Evolutionary conservation across 2,329 filamentous ascomycete genomes (phyloP), one percentile per base, ranked within the genome.

Genomic region (Penicillium expansum): DNA sequence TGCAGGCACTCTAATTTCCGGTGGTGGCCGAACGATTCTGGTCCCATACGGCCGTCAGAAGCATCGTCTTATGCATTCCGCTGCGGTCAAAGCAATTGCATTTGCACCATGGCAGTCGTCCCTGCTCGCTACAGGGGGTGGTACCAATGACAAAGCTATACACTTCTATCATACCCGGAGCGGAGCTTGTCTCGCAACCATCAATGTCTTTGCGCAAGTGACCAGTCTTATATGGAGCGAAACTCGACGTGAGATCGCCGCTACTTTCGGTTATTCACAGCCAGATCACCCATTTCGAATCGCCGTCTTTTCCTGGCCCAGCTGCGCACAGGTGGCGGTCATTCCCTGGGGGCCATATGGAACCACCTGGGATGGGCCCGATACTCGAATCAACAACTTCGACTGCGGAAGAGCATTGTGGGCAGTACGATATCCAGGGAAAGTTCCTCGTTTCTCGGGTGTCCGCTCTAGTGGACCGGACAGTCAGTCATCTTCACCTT

Each of bases 31-130:
- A 32, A 76, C 82, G 22, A 76, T 81, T 18, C 75, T 79, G 24
- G 74, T 90, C 27, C 77, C 77, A 2, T 68, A 76, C 6, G 84
- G 84, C 7, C 76, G 80, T 30, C 85, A 89, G 67, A 87, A 83
- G 65, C 86, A 96, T 71, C 83, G 83, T 32, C 94, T 91, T 84
- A 74, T 80, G 11, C 91, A 99, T 71, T 85, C 85, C 27, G 93
- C 93, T 0, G 94, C 94, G 2, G 90, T 97, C 63, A 99, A 99
- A 74, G 94, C 94, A 32, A 94, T 97, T 65, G 92, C 94, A 2
- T 97, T 97, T 74, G 96, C 93, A 61, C 93, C 94, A 0, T 99
- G 92, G 93, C 89, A 93, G 55, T 85, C 89, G 24, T 89, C 88
- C 4, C 82, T 99, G 5, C 76, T 99, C 38, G 94, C 94, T 14